Percentiles rank a stretch among this genome's conserved stretches.
phyloP scores from a whole-genome alignment of 352 stramenopile genomes.

The Plasmopara halstedii region DNA sequence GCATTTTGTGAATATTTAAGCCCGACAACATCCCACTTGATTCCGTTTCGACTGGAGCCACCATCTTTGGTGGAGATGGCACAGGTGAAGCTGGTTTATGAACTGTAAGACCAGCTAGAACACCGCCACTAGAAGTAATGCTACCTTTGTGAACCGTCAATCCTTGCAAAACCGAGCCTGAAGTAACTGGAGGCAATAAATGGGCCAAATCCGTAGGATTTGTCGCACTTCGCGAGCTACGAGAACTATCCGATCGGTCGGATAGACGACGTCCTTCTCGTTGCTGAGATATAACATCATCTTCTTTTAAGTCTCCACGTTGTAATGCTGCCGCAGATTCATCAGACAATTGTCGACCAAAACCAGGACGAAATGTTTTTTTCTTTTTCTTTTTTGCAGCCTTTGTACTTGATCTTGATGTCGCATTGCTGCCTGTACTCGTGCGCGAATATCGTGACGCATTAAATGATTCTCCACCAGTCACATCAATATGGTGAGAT shows the following conservation, averaged over 20 bases:
- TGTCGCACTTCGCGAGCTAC: conserved; percentile 22
- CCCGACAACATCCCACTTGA: conserved; percentile 34
- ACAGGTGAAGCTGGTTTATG: conserved; percentile 35
- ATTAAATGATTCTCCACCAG: conserved; percentile 6
- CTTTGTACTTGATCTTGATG: conserved; percentile 33
- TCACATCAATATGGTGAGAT: conserved; percentile 63
- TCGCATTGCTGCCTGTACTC: conserved; percentile 23
- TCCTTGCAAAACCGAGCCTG: conserved; percentile 51
- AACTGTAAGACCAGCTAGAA: conserved; percentile 65
- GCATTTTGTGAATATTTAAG: conserved; percentile 33
- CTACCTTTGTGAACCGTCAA: conserved; percentile 47
- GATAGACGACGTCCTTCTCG: conserved; percentile 18
- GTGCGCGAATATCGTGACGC: conserved; percentile 16
- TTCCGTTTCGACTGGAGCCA: conserved; percentile 11
- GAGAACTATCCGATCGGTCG: conserved; percentile 22
- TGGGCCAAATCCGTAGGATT: conserved; percentile 57
- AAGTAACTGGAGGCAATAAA: conserved; percentile 49
- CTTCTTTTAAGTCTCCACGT: conserved; percentile 66
- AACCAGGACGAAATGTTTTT: conserved; percentile 77
- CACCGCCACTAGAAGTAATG: conserved; percentile 21
- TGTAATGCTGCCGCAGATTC: conserved; percentile 71
- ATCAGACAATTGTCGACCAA: conserved; percentile 77
- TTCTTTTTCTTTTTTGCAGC: conserved; percentile 75
- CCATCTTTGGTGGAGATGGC: conserved; percentile 21
- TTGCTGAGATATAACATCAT: conserved; percentile 50